Percentiles rank a stretch among this genome's conserved stretches.
phyloP scores from a whole-genome alignment of 2,329 filamentous ascomycete species.

The Calycina herbarum region DNA sequence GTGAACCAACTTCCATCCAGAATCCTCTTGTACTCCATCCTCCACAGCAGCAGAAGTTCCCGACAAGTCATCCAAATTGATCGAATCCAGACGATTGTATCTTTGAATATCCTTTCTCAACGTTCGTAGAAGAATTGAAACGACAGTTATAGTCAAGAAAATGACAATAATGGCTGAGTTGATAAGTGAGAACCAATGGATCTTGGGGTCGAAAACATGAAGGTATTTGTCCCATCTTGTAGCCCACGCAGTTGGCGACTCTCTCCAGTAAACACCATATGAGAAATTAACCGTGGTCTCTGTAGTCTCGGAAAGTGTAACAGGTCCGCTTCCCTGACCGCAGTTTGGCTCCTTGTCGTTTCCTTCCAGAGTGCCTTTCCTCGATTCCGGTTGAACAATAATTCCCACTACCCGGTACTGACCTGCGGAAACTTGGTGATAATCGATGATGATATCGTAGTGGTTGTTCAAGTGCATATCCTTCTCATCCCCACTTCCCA shows the following conservation, averaged over 20 bases:
- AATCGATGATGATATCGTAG: slow-evolving; percentile 91
- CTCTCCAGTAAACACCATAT: slow-evolving; percentile 88
- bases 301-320: slow-evolving; percentile 65
- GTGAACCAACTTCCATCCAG: slow-evolving; percentile 97
- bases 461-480: slow-evolving; percentile 81
- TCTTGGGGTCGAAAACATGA: slow-evolving; percentile 95
- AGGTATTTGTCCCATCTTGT: slow-evolving; percentile 99
- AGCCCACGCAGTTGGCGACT: slow-evolving; percentile 85
- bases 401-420: slow-evolving; percentile 90
- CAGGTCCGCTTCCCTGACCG: slow-evolving; percentile 51
- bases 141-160: slow-evolving; percentile 86
- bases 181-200: slow-evolving; percentile 98
- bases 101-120: slow-evolving; percentile 93
- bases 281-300: slow-evolving; percentile 77
- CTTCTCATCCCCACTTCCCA: slow-evolving; percentile 62
- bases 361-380: slow-evolving; percentile 45
- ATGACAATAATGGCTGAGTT: slow-evolving; percentile 95
- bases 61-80: slow-evolving; percentile 85
- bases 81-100: slow-evolving; percentile 92
- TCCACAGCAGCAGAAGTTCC: slow-evolving; percentile 75
- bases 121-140: slow-evolving; percentile 85
- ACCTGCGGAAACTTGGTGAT: slow-evolving; percentile 73
- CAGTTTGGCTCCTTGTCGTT: slow-evolving; percentile 55
- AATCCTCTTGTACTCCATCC: slow-evolving; percentile 95
- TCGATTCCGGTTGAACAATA: slow-evolving; percentile 78